Evolutionary conservation across 805 yeast species (phyloP).

Genomic region (Myxozyma neotropica): DNA sequence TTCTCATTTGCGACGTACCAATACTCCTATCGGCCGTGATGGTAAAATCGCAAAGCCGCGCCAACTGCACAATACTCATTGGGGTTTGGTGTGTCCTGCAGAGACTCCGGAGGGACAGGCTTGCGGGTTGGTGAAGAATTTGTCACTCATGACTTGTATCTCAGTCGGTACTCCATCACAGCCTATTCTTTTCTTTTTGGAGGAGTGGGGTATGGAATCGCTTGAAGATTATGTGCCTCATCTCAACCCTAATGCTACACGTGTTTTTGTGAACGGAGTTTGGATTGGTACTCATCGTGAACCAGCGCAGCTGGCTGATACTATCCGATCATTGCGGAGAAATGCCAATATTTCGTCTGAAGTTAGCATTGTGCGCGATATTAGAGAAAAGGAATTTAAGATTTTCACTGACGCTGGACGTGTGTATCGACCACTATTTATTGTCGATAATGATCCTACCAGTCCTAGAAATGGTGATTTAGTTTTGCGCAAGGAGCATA

Average conservation of each 20-base stretch:
- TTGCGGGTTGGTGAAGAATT: slow-evolving; percentile 96
- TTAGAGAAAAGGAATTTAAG: slow-evolving; percentile 93
- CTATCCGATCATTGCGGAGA: slow-evolving; percentile 89
- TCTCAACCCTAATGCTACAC: slow-evolving; percentile 84
- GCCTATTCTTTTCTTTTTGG: slow-evolving; percentile 87
- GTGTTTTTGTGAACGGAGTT: slow-evolving; percentile 96
- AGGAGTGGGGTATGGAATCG: slow-evolving; percentile 99
- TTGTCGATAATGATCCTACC: slow-evolving; percentile 76
- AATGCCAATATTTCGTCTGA: slow-evolving; percentile 94
- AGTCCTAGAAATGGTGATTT: slow-evolving; percentile 64
- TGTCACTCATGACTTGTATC: slow-evolving; percentile 94
- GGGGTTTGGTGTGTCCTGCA: slow-evolving; percentile 99
- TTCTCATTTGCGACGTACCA: slow-evolving; percentile 98
- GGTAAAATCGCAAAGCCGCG: slow-evolving; percentile 99
- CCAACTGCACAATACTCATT: slow-evolving; percentile 97
- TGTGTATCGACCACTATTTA: slow-evolving; percentile 93
- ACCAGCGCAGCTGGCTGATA: slow-evolving; percentile 87
- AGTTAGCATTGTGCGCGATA: slow-evolving; percentile 94
- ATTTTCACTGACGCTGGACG: slow-evolving; percentile 98
- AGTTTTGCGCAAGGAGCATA: slow-evolving; percentile 81
- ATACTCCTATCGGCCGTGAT: slow-evolving; percentile 98
- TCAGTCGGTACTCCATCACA: slow-evolving; percentile 98
- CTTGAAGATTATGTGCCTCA: slow-evolving; percentile 94
- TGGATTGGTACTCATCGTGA: slow-evolving; percentile 99
- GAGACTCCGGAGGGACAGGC: slow-evolving; percentile 99